These are phyloP conservation scores for Mitragyna speciosa DNA, from an alignment of 257 asterid species.

Conservation along the genomic window DNA sequence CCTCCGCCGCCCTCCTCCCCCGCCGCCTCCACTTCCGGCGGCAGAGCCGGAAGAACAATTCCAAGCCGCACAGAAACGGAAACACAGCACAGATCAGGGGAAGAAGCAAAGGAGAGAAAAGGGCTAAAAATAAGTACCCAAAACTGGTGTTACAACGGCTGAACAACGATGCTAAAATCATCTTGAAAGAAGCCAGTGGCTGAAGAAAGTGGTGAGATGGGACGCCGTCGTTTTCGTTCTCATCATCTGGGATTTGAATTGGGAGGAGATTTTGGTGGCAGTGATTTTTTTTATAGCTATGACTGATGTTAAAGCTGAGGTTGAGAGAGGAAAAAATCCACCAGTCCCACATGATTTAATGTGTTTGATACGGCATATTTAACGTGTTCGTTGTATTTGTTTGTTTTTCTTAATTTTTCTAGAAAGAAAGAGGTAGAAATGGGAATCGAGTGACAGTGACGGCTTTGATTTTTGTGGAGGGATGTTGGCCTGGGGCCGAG, in stretches of 20 bases:
- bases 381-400: not conserved
- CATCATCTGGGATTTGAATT: not conserved
- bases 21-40: constrained; percentile 9
- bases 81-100: constrained; percentile 22
- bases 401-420: not conserved
- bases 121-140: constrained; percentile 17
- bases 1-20: not conserved
- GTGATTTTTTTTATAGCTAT: not conserved
- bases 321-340: not conserved
- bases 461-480: not conserved
- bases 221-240: constrained; percentile 4
- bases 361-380: not conserved
- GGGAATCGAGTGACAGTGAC: not conserved
- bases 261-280: not conserved
- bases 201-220: too few species aligned
- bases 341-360: constrained; percentile 12
- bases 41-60: constrained; percentile 13
- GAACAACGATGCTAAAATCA: constrained; percentile 24
- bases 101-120: constrained; percentile 27
- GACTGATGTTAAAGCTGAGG: not conserved
- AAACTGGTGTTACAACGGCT: not conserved
- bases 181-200: constrained; percentile 3
- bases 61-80: constrained; percentile 19
- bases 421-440: not conserved
- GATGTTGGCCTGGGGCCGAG: too few species aligned